These are phyloP conservation scores for Hypoxylon cercidicola DNA, from an alignment of 495 filamentous ascomycete genomes.

Conservation along the genomic window DNA sequence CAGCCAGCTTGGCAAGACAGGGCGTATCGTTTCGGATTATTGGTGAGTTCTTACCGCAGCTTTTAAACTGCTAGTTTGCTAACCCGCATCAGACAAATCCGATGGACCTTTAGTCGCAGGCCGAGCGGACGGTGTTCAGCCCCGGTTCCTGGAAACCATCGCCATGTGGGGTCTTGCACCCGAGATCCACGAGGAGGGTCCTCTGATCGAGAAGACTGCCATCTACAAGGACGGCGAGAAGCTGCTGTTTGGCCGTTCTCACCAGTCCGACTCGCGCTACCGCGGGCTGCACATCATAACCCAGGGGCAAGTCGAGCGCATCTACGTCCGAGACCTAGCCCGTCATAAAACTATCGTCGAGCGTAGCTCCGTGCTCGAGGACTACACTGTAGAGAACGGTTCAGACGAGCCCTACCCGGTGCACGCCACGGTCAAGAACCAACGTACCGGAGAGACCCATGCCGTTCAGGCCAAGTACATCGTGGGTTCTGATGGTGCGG, in stretches of 20 bases:
- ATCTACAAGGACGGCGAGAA: conserved; percentile 48
- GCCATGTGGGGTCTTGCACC: conserved; percentile 47
- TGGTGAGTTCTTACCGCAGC: conserved; percentile 21
- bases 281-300: conserved; percentile 53
- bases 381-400: conserved; percentile 22
- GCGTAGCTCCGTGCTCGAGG: conserved; percentile 39
- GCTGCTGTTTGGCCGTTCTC: conserved; percentile 41
- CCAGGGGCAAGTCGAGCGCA: conserved; percentile 52
- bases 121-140: conserved; percentile 51
- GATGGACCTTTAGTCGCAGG: conserved; percentile 40
- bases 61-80: neutral
- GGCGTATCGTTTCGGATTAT: conserved; percentile 49
- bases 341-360: conserved; percentile 50
- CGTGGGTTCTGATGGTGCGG: conserved; percentile 50
- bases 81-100: conserved; percentile 38
- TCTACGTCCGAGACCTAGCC: conserved; percentile 51
- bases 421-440: conserved; percentile 29
- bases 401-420: conserved; percentile 27
- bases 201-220: conserved; percentile 51
- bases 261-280: conserved; percentile 52
- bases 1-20: conserved; percentile 45
- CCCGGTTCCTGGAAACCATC: conserved; percentile 50
- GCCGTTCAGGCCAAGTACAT: conserved; percentile 46
- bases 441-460: conserved; percentile 39
- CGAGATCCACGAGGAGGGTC: conserved; percentile 53